Evolutionary conservation across 306 rosid genomes (phyloP).

Genomic region (Cucurbita moschata): DNA sequence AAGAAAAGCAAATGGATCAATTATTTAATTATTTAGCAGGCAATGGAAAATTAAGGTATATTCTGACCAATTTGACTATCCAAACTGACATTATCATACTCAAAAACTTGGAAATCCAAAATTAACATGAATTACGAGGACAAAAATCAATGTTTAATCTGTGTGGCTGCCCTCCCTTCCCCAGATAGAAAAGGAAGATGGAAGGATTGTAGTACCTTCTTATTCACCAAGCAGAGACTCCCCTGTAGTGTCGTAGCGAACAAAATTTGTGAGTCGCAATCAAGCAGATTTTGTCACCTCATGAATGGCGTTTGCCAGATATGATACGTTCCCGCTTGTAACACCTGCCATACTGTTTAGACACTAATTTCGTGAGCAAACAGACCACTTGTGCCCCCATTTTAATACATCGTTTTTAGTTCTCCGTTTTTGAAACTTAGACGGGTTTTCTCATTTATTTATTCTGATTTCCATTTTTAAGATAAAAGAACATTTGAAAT

Average conservation of each 20-base stretch:
- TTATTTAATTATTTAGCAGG: not conserved
- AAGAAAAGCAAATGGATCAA: not conserved
- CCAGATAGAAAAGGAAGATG: not conserved
- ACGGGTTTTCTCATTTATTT: too few relatives aligned
- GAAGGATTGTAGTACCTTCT: not conserved
- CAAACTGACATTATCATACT: not conserved
- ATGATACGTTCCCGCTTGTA: conserved; percentile 61
- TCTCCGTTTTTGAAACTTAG: too few relatives aligned
- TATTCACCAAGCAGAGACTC: not conserved
- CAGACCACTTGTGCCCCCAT: too few relatives aligned
- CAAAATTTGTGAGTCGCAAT: not conserved
- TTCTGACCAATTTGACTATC: not conserved
- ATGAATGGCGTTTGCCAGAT: conserved; percentile 79
- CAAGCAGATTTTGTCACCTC: conserved; percentile 57
- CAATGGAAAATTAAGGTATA: not conserved
- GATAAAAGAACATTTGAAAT: too few relatives aligned
- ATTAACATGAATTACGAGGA: not conserved
- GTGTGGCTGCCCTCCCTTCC: not conserved
- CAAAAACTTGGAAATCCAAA: not conserved
- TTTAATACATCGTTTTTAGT: too few relatives aligned
- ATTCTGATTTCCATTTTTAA: too few relatives aligned
- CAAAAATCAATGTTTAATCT: not conserved
- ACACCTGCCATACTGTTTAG: conserved; percentile 85
- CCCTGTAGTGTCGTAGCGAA: not conserved
- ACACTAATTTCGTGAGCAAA: too few relatives aligned